These are phyloP conservation scores for Bjerkandera adusta DNA, from an alignment of 1,284 basidiomycete species.

Conservation along the genomic window DNA sequence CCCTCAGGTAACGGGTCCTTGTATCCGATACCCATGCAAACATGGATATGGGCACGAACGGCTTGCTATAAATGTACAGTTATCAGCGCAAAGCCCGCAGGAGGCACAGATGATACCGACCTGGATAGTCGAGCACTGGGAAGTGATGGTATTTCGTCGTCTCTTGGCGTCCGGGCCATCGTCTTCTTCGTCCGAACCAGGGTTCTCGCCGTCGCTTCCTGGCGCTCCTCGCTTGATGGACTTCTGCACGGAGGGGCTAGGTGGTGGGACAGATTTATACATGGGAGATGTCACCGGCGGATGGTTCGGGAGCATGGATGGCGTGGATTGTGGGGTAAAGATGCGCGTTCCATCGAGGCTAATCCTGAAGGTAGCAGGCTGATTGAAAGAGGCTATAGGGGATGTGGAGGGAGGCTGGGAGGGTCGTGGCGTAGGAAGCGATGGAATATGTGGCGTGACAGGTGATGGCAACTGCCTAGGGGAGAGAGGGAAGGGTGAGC, in stretches of 20 bases:
- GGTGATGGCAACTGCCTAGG: constrained; percentile 8
- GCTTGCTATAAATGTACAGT: constrained; percentile 47
- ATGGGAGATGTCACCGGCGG: too few relatives aligned
- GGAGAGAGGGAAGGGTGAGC: not conserved
- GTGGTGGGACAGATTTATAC: too few relatives aligned
- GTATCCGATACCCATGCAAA: constrained; percentile 51
- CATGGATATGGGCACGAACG: constrained; percentile 60
- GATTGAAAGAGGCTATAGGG: not conserved
- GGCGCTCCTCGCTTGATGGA: too few relatives aligned
- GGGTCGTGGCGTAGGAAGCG: not conserved
- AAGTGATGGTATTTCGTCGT: constrained; percentile 59
- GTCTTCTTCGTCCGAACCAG: constrained; percentile 33
- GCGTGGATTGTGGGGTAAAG: too few relatives aligned
- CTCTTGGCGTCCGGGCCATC: constrained; percentile 27
- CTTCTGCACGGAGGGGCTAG: too few relatives aligned
- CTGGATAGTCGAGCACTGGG: constrained; percentile 60
- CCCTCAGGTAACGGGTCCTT: constrained; percentile 60
- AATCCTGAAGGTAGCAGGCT: too few relatives aligned
- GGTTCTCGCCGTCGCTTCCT: constrained; percentile 30
- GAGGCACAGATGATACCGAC: constrained; percentile 33
- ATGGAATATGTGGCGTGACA: not conserved
- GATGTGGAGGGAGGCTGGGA: not conserved
- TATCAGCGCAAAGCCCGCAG: not conserved
- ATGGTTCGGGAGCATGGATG: too few relatives aligned
- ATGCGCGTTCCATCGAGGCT: too few relatives aligned